Evolutionary conservation across 805 yeast species (phyloP), one percentile per base, ranked within the genome.

Genomic region (Hyphopichia homilentoma): DNA sequence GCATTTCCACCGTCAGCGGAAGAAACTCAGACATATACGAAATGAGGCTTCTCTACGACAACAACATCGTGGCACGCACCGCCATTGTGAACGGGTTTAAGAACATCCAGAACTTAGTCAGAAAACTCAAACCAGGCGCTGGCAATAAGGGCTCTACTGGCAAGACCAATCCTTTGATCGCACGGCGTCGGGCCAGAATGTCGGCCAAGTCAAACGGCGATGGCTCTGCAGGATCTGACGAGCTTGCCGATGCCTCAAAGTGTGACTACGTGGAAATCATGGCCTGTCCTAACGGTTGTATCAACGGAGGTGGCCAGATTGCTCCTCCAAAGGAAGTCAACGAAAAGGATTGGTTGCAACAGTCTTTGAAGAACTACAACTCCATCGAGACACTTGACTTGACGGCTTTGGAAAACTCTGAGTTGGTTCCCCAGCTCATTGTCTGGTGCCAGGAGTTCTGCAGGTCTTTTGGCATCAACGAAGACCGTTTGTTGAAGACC

Each of bases 271-370:
- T 90, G 5, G 98, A 93, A 49, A 83, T 93, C 27, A 90, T 88
- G 96, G 98, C 98, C 1, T 93, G 98, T 56, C 98, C 98, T 5
- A 88, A 86, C 18, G 98, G 98, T 1, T 93, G 97, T 51, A 84
- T 89, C 35, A 93, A 90, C 50, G 98, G 98, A 7, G 97, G 98
- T 15, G 98, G 98, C 0, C 89, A 88, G 47, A 73, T 87, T 13
- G 70, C 75, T 4, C 68, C 67, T 4, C 76, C 77, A 1, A 41
- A 47, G 1, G 69, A 53, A 4, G 44, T 44, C 0, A 19, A 38
- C 30, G 61, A 52, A 43, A 64, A 77, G 52, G 66, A 57, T 12
- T 75, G 77, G 81, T 51, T 72, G 15, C 45, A 45, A 7, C 41
- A 56, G 16, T 67, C 68, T 4, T 47, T 54, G 13, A 41, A 48